Evolutionary conservation across 73 alveolate genomes (phyloP).

Genomic region (Tetrahymena borealis): DNA sequence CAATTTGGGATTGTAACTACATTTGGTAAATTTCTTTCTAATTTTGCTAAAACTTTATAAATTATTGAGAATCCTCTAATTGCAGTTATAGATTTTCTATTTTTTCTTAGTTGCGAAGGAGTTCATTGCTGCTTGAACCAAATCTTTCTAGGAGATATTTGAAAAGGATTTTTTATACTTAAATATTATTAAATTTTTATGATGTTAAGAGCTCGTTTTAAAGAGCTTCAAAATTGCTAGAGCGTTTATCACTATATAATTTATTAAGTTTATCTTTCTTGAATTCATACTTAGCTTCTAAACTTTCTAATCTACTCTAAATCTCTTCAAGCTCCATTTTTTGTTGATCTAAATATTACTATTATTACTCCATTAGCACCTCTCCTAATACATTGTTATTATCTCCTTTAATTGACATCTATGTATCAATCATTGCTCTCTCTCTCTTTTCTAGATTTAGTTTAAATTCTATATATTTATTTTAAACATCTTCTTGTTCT

Average conservation of each 20-base stretch:
- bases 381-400: not conserved
- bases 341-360: conserved; percentile 13
- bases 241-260: conserved; percentile 14
- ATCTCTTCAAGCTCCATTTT: not conserved
- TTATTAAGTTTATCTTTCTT: conserved; percentile 20
- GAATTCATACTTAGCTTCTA: conserved; percentile 50
- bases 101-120: not conserved
- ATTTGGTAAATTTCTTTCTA: not conserved
- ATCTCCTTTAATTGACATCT: not conserved
- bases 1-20: not conserved
- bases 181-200: not conserved
- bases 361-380: not conserved
- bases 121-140: not conserved
- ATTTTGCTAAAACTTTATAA: not conserved
- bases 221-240: conserved; percentile 9
- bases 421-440: not conserved
- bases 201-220: conserved; percentile 12
- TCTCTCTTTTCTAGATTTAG: not conserved
- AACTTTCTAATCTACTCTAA: conserved; percentile 39
- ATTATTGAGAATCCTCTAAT: not conserved
- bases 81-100: not conserved
- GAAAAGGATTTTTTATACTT: not conserved
- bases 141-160: not conserved
- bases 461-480: not conserved
- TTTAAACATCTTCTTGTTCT: conserved; percentile 1